These are phyloP conservation scores for Xanthoconium purpureum DNA, from an alignment of 768 basidiomycete genomes.

Conservation along the genomic window DNA sequence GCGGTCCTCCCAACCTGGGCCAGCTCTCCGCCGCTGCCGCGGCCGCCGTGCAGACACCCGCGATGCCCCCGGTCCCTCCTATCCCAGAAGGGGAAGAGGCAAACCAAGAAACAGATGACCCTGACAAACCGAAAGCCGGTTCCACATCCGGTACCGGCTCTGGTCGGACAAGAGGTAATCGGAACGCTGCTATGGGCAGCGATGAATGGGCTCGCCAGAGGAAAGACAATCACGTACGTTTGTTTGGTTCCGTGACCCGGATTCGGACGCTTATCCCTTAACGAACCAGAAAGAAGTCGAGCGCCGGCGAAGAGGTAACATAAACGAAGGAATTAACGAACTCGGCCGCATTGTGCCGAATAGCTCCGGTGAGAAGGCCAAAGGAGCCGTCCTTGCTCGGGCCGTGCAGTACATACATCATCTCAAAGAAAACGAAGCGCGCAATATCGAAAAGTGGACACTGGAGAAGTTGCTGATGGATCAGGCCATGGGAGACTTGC, in stretches of 20 bases:
- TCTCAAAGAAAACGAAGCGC: constrained; percentile 85
- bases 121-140: constrained; percentile 24
- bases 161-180: constrained; percentile 48
- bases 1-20: constrained; percentile 62
- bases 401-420: constrained; percentile 92
- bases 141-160: constrained; percentile 30
- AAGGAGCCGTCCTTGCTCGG: constrained; percentile 83
- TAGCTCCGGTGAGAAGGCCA: constrained; percentile 82
- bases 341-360: constrained; percentile 87
- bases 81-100: constrained; percentile 18
- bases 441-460: constrained; percentile 92
- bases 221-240: constrained; percentile 77
- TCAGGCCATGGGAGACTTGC: constrained; percentile 85
- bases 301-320: constrained; percentile 88
- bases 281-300: constrained; percentile 91
- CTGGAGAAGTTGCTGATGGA: constrained; percentile 90
- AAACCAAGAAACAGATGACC: constrained; percentile 29
- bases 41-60: constrained; percentile 45
- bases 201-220: constrained; percentile 79
- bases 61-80: constrained; percentile 16
- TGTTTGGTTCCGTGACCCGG: background rate
- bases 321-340: constrained; percentile 95
- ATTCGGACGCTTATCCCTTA: background rate
- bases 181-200: constrained; percentile 61
- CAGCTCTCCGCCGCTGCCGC: constrained; percentile 47